Conservation (phyloP, 495 filamentous ascomycete species). For the Monascus purpureus region DNA sequence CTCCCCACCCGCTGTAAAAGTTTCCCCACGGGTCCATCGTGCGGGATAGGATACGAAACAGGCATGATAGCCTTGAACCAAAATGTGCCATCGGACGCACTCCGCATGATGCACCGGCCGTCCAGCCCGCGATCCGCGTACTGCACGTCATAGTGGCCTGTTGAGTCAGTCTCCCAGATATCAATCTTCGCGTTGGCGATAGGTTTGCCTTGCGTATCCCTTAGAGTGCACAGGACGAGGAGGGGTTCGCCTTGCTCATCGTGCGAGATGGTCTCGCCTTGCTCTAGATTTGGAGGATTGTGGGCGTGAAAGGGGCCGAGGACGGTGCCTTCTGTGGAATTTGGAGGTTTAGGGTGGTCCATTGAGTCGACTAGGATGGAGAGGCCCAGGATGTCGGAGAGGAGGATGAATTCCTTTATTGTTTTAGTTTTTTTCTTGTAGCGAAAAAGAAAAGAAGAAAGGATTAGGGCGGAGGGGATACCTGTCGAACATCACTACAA, state of each 20-base stretch:
- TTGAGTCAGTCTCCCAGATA: constrained; percentile 87
- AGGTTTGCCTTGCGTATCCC: constrained; percentile 52
- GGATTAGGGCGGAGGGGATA: too few species aligned
- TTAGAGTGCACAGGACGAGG: constrained; percentile 63
- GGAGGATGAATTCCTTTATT: constrained; percentile 95
- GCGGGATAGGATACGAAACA: constrained; percentile 78
- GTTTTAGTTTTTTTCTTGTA: too few species aligned
- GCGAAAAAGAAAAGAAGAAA: not conserved
- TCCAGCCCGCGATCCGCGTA: constrained; percentile 60
- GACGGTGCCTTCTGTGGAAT: constrained; percentile 73
- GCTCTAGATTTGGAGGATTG: constrained; percentile 52
- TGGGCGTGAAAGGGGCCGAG: constrained; percentile 91
- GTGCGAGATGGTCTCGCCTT: constrained; percentile 57
- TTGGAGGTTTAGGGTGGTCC: constrained; percentile 73
- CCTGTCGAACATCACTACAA: constrained; percentile 54
- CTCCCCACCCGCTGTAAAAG: constrained; percentile 55
- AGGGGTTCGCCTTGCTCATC: constrained; percentile 46
- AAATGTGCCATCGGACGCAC: constrained; percentile 56
- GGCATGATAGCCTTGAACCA: constrained; percentile 84
- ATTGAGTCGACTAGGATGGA: constrained; percentile 83
- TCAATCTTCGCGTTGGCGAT: constrained; percentile 63
- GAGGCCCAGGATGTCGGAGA: constrained; percentile 81
- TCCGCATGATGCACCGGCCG: constrained; percentile 66
- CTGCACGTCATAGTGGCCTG: constrained; percentile 85
- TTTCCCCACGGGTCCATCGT: constrained; percentile 79